Percentiles rank a stretch among this genome's conserved stretches.
Evolutionary conservation across 1,284 basidiomycete species (phyloP).

Genomic region (Bothia castanella): DNA sequence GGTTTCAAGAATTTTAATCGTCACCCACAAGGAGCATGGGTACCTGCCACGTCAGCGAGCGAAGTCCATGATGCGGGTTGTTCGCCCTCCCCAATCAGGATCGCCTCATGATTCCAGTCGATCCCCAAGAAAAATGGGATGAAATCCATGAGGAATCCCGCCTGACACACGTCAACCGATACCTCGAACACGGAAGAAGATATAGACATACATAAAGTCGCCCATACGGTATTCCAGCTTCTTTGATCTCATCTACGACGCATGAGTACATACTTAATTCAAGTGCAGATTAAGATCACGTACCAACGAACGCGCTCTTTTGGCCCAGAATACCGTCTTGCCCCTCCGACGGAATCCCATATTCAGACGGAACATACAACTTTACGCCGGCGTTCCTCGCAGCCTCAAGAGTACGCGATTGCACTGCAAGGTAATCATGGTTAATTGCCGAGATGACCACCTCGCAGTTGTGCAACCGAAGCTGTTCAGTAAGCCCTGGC

Average conservation of each 20-base stretch:
- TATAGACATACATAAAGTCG: slow-evolving; percentile 27
- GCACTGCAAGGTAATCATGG: slow-evolving; percentile 18
- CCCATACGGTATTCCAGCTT: slow-evolving; percentile 25
- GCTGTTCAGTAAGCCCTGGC: slow-evolving; percentile 22
- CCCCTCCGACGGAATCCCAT: slow-evolving; percentile 24
- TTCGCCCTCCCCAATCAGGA: slow-evolving; percentile 29
- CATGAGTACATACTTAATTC: neutral
- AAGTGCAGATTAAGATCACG: neutral
- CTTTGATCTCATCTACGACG: slow-evolving; percentile 19
- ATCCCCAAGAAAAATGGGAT: slow-evolving; percentile 16
- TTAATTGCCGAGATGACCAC: slow-evolving; percentile 33
- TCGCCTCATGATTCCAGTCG: slow-evolving; percentile 23
- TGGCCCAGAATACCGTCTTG: slow-evolving; percentile 17
- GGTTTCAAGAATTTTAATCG: neutral
- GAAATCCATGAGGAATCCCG: slow-evolving; percentile 21
- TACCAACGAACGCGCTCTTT: slow-evolving; percentile 20
- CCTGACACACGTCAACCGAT: slow-evolving; percentile 4
- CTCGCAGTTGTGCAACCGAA: slow-evolving; percentile 28
- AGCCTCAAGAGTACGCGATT: slow-evolving; percentile 27
- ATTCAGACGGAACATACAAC: slow-evolving; percentile 36
- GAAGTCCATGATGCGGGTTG: slow-evolving; percentile 28
- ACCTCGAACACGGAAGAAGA: neutral
- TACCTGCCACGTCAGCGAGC: slow-evolving; percentile 28
- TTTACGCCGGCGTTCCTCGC: slow-evolving; percentile 33
- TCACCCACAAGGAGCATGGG: neutral